Evolutionary conservation across 1,284 basidiomycete genomes (phyloP).

Genomic region (Thelephora terrestris): DNA sequence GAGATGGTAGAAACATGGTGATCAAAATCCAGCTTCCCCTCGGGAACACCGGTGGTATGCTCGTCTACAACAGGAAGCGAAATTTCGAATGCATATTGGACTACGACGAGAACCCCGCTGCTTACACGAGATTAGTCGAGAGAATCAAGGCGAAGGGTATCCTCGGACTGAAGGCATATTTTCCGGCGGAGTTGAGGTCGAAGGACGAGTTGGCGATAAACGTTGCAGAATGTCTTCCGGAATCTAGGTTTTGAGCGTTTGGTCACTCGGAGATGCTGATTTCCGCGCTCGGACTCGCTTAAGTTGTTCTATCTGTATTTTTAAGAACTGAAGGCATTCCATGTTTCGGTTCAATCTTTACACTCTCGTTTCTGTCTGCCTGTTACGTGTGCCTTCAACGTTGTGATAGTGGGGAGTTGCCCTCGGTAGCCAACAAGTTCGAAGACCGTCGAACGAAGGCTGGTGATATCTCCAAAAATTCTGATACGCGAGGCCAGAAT

Average conservation of each 20-base stretch:
- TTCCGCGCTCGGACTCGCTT: no score
- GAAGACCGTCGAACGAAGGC: no score
- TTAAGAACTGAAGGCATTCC: no score
- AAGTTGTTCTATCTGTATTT: no score
- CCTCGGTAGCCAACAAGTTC: constrained; percentile 32
- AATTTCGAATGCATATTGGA: constrained; percentile 36
- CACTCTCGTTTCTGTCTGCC: no score
- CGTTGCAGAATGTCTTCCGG: constrained; percentile 37
- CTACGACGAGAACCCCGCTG: constrained; percentile 23
- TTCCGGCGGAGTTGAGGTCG: constrained; percentile 39
- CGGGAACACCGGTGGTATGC: constrained; percentile 18
- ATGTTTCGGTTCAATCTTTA: no score
- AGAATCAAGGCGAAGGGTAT: constrained; percentile 32
- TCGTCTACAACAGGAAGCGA: constrained; percentile 42
- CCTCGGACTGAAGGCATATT: constrained; percentile 42
- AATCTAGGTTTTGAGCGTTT: constrained; percentile 8
- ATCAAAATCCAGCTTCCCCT: constrained; percentile 44
- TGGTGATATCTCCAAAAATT: no score
- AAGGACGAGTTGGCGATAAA: constrained; percentile 39
- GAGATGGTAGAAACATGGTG: constrained; percentile 30
- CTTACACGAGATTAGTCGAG: constrained; percentile 30
- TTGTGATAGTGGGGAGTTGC: no score
- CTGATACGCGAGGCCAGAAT: no score
- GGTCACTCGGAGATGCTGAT: no score
- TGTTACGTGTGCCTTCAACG: no score